Evolutionary conservation across 306 rosid species (phyloP), one percentile per base, ranked within the genome.

Genomic region (Leucaena leucocephala): DNA sequence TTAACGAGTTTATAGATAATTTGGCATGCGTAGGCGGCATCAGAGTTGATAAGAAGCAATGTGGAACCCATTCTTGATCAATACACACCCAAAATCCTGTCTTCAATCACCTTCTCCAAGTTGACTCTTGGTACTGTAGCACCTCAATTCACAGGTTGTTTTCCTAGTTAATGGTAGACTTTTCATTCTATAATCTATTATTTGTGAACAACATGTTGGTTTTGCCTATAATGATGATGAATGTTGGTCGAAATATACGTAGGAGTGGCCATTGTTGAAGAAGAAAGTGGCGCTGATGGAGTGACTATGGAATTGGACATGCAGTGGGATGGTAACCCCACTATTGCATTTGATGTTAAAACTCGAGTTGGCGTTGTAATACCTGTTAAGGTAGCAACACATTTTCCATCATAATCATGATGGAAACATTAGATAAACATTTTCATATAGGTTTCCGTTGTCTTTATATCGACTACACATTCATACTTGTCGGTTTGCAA

Each of bases 241-340:
- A 61, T 76, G 79, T 74, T 75, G 12, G 27, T 75, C 46, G 69
- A 71, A 69, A 27, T 27, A 81, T 82, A 36, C 74, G 1, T 73
- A 92, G 98, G 98, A 82, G 83, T 92, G 82, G 36, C 88, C 44
- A 82, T 91, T 38, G 67, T 90, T 77, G 98, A 95, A 80, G 90
- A 74, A 36, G 88, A 89, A 69, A 83, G 91, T 81, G 93, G 83
- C 58, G 10, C 75, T 75, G 81, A 55, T 9, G 96, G 93, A 77
- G 81, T 92, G 50, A 92, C 97, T 8, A 71, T 95, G 89, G 98
- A 95, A 88, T 72, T 95, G 75, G 98, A 95, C 85, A 79, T 95
- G 85, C 96, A 95, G 59, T 95, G 98, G 98, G 98, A 95, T 85
- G 98, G 98, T 57, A 85, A 91, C 75, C 98, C 97, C 21, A 83